A percentile compares a stretch with the other conserved stretches of the same genome.
phyloP scores from a whole-genome alignment of 192 early-diverging fungal species.

The Backusella liffmaniae region DNA sequence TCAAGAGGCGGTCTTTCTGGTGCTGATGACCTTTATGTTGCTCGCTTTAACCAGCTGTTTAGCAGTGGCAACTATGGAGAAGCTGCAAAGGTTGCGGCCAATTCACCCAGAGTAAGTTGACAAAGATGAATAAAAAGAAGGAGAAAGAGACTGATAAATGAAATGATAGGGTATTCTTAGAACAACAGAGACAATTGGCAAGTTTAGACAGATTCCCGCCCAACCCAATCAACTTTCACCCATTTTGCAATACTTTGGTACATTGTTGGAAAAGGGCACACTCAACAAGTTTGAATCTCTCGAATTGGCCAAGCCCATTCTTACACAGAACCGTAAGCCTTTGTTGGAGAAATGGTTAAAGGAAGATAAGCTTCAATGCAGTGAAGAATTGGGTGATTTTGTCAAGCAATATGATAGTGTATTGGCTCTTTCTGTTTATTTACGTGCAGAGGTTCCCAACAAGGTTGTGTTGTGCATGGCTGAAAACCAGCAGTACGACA shows the following conservation, averaged over 20 bases:
- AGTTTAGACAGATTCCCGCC: conserved; percentile 83
- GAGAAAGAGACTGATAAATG: not conserved
- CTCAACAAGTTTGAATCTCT: conserved; percentile 95
- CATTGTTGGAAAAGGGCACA: conserved; percentile 89
- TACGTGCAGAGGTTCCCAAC: conserved; percentile 89
- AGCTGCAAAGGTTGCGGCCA: conserved; percentile 96
- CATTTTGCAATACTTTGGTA: conserved; percentile 97
- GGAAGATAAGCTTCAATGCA: conserved; percentile 98
- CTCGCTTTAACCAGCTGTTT: conserved; percentile 90
- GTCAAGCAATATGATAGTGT: conserved; percentile 88
- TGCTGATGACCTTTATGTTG: conserved; percentile 87
- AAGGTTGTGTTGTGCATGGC: conserved; percentile 98
- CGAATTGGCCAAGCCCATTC: conserved; percentile 88
- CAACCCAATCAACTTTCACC: conserved; percentile 81
- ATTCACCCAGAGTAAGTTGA: conserved; percentile 71
- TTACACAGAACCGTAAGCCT: conserved; percentile 87
- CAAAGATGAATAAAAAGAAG: not conserved
- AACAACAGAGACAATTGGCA: conserved; percentile 91
- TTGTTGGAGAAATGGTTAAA: conserved; percentile 98
- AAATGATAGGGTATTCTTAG: conserved; percentile 82
- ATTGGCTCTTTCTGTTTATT: conserved; percentile 92
- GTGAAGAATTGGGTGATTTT: conserved; percentile 97
- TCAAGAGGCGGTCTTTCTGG: conserved; percentile 88
- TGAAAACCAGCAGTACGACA: conserved; percentile 93
- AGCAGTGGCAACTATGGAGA: conserved; percentile 74